A percentile compares a stretch with the other conserved stretches of the same genome.
Conservation (phyloP, 257 asterid species). For the Solanum phureja region DNA sequence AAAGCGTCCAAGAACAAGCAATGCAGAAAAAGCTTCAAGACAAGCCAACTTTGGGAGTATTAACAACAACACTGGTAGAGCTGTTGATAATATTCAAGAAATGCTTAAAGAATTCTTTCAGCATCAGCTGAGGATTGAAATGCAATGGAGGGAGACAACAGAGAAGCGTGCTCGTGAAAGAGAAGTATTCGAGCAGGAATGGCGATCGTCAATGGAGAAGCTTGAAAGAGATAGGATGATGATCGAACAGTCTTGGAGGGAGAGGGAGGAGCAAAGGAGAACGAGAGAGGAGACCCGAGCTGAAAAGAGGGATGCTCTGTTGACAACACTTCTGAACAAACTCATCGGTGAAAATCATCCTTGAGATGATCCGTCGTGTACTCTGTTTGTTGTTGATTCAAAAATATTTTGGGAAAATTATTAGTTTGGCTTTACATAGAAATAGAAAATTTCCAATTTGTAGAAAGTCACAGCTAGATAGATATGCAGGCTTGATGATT, state of each 20-base stretch:
- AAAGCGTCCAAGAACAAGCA: slow-evolving; percentile 10
- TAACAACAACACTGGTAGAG: background rate
- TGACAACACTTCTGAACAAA: slow-evolving; percentile 45
- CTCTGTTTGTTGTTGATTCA: background rate
- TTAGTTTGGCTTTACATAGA: background rate
- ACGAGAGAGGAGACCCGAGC: slow-evolving; percentile 62
- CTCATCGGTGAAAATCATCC: slow-evolving; percentile 29
- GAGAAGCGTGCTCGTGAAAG: slow-evolving; percentile 48
- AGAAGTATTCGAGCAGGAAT: slow-evolving; percentile 44
- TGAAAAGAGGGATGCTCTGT: slow-evolving; percentile 55
- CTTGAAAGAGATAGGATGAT: slow-evolving; percentile 53
- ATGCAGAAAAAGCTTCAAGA: slow-evolving; percentile 3
- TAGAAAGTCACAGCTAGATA: background rate
- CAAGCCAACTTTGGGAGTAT: slow-evolving; percentile 3
- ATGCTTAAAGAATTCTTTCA: slow-evolving; percentile 30
- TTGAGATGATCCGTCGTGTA: background rate
- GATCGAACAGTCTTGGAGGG: slow-evolving; percentile 55
- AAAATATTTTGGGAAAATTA: background rate
- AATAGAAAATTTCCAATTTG: background rate
- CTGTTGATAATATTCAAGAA: slow-evolving; percentile 17
- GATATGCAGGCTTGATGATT: background rate
- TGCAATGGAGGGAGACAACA: slow-evolving; percentile 53
- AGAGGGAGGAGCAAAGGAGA: slow-evolving; percentile 49
- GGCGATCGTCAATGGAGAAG: slow-evolving; percentile 51
- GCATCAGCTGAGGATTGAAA: slow-evolving; percentile 55